A percentile compares a stretch with the other conserved stretches of the same genome.
Evolutionary conservation across 116 monocot species (phyloP).

Genomic region (Zostera marina): DNA sequence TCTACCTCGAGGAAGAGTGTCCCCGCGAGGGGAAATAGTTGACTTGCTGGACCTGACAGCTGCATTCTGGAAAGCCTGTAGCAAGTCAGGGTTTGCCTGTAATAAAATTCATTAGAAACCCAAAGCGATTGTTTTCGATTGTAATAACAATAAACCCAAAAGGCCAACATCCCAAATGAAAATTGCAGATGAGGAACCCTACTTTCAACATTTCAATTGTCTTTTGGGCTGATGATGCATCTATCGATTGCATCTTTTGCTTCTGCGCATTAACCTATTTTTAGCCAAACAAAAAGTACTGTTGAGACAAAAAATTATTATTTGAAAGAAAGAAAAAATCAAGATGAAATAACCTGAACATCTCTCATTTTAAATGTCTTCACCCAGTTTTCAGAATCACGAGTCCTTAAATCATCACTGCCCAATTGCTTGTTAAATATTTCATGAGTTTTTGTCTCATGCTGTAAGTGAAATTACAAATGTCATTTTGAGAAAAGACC

Average conservation of each 20-base stretch:
- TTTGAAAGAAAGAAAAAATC: background rate
- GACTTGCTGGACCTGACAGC: constrained; percentile 24
- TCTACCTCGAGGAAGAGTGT: constrained; percentile 42
- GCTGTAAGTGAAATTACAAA: constrained; percentile 24
- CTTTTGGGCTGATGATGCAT: constrained; percentile 54
- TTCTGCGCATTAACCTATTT: constrained; percentile 66
- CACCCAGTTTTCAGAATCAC: constrained; percentile 86
- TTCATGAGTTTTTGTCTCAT: constrained; percentile 92
- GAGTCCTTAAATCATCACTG: constrained; percentile 73
- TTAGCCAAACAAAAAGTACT: background rate
- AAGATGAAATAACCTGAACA: constrained; percentile 27
- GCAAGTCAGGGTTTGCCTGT: constrained; percentile 54
- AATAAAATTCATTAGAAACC: constrained; percentile 1
- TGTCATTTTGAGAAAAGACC: background rate
- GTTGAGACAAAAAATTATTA: background rate
- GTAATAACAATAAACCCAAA: background rate
- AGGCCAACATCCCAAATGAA: background rate
- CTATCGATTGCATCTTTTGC: constrained; percentile 53
- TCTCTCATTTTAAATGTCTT: constrained; percentile 83
- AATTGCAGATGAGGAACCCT: constrained; percentile 1
- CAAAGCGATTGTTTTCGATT: background rate
- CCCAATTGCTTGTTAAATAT: constrained; percentile 90
- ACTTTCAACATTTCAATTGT: constrained; percentile 85
- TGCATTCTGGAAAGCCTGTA: constrained; percentile 63
- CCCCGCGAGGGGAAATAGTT: constrained; percentile 24